These are phyloP conservation scores for Casuarina cunninghamiana DNA, from an alignment of 306 rosid genomes.

Conservation along the genomic window DNA sequence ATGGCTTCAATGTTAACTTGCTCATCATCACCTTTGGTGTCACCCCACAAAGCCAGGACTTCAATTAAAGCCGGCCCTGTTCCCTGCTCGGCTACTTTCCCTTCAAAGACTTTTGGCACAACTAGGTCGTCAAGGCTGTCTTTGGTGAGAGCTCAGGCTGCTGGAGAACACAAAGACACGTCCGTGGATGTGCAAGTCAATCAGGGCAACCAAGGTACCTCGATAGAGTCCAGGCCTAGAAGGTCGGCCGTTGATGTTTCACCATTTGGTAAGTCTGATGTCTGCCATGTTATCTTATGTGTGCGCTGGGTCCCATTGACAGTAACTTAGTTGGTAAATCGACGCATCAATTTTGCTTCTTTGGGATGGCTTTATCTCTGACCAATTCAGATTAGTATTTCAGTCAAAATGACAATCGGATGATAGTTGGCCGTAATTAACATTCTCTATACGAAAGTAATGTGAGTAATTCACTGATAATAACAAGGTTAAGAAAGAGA, in stretches of 20 bases:
- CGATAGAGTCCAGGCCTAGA: conserved; percentile 51
- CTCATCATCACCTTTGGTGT: conserved; percentile 37
- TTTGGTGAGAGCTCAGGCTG: conserved; percentile 48
- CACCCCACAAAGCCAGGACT: conserved; percentile 34
- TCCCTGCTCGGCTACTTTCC: conserved; percentile 40
- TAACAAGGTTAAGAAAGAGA: too few species aligned
- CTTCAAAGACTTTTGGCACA: conserved; percentile 4
- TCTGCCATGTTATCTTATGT: too few species aligned
- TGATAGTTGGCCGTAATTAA: too few species aligned
- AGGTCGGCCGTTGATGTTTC: conserved; percentile 47
- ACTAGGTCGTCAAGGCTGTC: conserved; percentile 17
- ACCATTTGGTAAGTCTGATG: conserved; percentile 54
- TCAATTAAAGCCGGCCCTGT: not conserved
- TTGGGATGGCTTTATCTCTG: too few species aligned
- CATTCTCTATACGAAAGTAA: too few species aligned
- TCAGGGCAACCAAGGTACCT: conserved; percentile 39
- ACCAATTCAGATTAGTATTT: too few species aligned
- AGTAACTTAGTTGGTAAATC: too few species aligned
- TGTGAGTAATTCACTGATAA: too few species aligned
- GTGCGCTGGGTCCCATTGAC: too few species aligned
- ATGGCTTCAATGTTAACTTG: conserved; percentile 64
- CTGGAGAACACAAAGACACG: conserved; percentile 42
- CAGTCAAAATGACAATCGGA: too few species aligned
- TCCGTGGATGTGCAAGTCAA: conserved; percentile 55
- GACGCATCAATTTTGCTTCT: too few species aligned